Conservation (phyloP, 108 stramenopile species). For the Skeletonema costatum region DNA sequence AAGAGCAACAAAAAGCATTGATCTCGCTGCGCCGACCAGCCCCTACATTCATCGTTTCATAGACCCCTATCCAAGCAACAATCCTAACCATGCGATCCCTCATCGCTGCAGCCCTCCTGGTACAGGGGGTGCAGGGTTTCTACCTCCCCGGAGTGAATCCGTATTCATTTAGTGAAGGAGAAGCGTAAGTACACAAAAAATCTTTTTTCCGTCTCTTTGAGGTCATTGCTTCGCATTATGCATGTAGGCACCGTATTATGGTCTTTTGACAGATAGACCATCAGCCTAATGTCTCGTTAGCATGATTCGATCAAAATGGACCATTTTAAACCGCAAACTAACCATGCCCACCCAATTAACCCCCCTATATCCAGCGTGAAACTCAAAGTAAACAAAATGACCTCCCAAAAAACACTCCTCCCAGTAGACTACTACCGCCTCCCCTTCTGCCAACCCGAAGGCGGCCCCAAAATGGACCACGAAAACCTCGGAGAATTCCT, state of each 20-base stretch:
- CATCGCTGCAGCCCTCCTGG: slow-evolving; percentile 11
- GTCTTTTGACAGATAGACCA: not conserved
- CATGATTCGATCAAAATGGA: not conserved
- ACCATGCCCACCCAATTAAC: not conserved
- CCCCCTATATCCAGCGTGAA: slow-evolving; percentile 65
- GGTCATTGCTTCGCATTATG: slow-evolving; percentile 3
- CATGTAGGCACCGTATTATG: not conserved
- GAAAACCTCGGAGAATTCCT: slow-evolving; percentile 99
- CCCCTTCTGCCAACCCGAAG: slow-evolving; percentile 93
- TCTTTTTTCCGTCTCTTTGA: not conserved
- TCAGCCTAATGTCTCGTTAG: not conserved
- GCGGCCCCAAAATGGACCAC: slow-evolving; percentile 77
- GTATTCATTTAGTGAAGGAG: slow-evolving; percentile 72
- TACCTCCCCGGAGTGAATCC: slow-evolving; percentile 89
- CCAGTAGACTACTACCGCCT: slow-evolving; percentile 96
- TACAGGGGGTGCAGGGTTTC: slow-evolving; percentile 53
- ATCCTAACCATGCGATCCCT: not conserved
- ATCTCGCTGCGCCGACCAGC: too few relatives aligned
- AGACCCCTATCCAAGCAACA: not conserved
- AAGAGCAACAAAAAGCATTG: too few relatives aligned
- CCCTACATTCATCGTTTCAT: too few relatives aligned
- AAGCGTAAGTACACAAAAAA: slow-evolving; percentile 44
- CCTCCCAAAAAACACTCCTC: slow-evolving; percentile 87
- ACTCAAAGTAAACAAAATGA: slow-evolving; percentile 92
- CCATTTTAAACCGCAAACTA: not conserved